Percentiles rank a stretch among this genome's conserved stretches.
phyloP scores from a whole-genome alignment of 2,329 filamentous ascomycete species.

The Trichoderma atrobrunneum region DNA sequence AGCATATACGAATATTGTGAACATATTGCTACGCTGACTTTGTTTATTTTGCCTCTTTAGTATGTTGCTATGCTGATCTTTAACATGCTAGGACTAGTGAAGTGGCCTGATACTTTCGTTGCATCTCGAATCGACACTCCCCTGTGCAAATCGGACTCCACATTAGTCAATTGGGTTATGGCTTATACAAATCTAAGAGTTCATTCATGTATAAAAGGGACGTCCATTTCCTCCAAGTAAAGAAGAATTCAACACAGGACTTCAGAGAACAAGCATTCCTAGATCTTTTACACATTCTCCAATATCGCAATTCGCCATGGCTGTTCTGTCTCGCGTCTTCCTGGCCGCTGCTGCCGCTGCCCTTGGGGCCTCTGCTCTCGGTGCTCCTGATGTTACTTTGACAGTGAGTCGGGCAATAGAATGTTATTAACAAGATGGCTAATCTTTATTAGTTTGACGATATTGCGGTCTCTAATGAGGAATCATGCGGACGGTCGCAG shows the following conservation, averaged over 20 bases:
- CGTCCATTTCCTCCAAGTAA: not conserved
- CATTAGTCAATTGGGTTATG: not conserved
- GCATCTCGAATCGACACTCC: not conserved
- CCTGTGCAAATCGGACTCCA: not conserved
- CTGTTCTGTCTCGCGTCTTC: not conserved
- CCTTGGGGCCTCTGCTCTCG: not conserved
- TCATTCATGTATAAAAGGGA: not conserved
- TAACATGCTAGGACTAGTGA: not conserved
- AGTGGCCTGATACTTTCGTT: not conserved
- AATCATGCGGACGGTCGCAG: not conserved
- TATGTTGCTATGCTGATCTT: not conserved
- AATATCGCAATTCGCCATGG: not conserved
- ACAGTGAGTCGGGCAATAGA: not conserved
- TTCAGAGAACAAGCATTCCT: not conserved
- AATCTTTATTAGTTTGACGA: not conserved
- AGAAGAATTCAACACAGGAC: not conserved
- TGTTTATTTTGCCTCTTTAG: not conserved
- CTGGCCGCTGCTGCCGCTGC: not conserved
- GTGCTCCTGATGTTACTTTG: not conserved
- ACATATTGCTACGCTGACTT: not conserved
- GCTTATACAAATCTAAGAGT: not conserved
- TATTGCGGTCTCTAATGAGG: not conserved
- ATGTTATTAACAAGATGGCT: not conserved
- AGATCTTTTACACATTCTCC: not conserved
- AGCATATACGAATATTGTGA: not conserved